phyloP scores from a whole-genome alignment of 2,329 filamentous ascomycete genomes.

The Ascochyta clinopodiicola region DNA sequence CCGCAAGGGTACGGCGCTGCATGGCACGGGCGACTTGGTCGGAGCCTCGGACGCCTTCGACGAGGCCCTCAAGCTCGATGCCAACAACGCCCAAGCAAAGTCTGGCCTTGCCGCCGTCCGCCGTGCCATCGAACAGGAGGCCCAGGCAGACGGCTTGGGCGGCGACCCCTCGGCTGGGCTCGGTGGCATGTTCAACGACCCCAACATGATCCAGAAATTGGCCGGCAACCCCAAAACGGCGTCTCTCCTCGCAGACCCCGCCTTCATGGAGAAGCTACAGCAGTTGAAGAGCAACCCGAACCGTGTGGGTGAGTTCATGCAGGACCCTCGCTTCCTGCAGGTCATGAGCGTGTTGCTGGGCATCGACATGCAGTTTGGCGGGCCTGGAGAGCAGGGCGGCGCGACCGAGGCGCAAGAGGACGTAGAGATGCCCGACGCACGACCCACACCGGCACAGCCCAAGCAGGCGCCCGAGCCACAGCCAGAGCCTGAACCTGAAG shows the following conservation, averaged over 20 bases:
- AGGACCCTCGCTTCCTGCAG: conserved; percentile 89
- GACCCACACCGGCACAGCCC: conserved; percentile 59
- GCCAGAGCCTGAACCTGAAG: conserved; percentile 70
- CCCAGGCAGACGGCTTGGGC: conserved; percentile 64
- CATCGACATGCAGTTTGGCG: conserved; percentile 82
- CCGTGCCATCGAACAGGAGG: conserved; percentile 84
- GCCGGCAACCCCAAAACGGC: conserved; percentile 94
- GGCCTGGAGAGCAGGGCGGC: conserved; percentile 55
- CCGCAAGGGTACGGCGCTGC: conserved; percentile 88
- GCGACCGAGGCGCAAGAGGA: conserved; percentile 70
- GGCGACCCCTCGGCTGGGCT: conserved; percentile 76
- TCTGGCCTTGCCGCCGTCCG: conserved; percentile 83
- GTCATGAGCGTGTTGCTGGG: conserved; percentile 94
- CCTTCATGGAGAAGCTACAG: conserved; percentile 91
- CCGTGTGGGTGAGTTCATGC: conserved; percentile 78
- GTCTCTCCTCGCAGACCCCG: conserved; percentile 75
- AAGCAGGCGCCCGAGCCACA: conserved; percentile 58
- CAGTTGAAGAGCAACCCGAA: conserved; percentile 81
- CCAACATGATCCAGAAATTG: conserved; percentile 86
- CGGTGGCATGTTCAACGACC: conserved; percentile 94
- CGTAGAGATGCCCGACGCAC: conserved; percentile 77
- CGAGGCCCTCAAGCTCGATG: conserved; percentile 90
- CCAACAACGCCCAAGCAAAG: conserved; percentile 91
- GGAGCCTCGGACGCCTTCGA: conserved; percentile 90
- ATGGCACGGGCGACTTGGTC: conserved; percentile 84